Evolutionary conservation across 1,284 basidiomycete genomes (phyloP), one percentile per base, ranked within the genome.

Genomic region (Sporisorium scitamineum): DNA sequence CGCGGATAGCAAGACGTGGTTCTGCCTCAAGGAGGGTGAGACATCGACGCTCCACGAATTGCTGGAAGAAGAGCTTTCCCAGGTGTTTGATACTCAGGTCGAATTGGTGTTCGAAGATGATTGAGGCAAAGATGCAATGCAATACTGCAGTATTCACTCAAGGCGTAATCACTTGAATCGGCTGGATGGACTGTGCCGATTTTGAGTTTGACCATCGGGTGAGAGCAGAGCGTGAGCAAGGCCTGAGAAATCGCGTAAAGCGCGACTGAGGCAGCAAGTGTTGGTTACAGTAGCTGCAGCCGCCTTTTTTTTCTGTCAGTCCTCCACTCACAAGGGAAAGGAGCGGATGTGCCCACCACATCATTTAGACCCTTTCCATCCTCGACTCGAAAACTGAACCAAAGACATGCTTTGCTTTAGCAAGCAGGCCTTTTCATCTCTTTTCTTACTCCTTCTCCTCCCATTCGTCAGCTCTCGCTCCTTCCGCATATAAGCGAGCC

Each of bases 1-100:
- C 39, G 61, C 48, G 4, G 52, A 69, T 14, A 61, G 65, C 41
- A 60, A 76, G 13, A 62, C 64, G 2, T 84, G 83, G 83, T 81
- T 83, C 70, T 80, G 76, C 18, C 55, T 59, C 63, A 82, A 81
- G 57, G 83, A 83, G 29, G 80, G 77, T 18, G 57, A 80, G 56
- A 60, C 65, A 0, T 70, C 60, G 44, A 72, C 70, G 5, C 67
- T 84, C 1, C 53, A 81, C 51, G 70, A 78, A 29, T 62, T 84
- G 11, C 58, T 84, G 6, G 66, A 78, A 27, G 29, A 45, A 11
- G 83, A 84, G 69, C 66, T 84, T 6, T 73, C 73, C 22, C 50
- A 61, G 16, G 74, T 83, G 13, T 81, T 84, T 45, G 61, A 64
- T 11, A 71, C 65, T 27, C 32, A 65, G n/a, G 59, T 82, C 26